A percentile compares a stretch with the other conserved stretches of the same genome.
Conservation (phyloP, 1,284 basidiomycete genomes). For the Cryptococcus sp. region DNA sequence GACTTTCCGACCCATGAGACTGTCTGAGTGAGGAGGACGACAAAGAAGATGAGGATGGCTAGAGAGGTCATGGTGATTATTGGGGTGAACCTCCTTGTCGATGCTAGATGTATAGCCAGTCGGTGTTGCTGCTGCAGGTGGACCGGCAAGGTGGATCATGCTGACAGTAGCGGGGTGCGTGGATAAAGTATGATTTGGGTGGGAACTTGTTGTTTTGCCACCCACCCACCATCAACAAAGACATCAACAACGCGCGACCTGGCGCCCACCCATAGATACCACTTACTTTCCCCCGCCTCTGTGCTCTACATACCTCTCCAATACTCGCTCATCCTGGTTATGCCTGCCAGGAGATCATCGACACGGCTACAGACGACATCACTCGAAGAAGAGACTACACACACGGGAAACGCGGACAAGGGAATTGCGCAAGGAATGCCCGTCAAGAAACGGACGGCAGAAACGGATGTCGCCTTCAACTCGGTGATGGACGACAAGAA, state of each 20-base stretch:
- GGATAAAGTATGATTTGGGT: not conserved
- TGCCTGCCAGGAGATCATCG: not conserved
- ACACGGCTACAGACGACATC: not conserved
- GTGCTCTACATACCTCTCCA: too few species aligned
- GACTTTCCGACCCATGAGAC: conserved; percentile 82
- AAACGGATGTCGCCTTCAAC: not conserved
- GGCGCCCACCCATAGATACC: too few species aligned
- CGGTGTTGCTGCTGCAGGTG: too few species aligned
- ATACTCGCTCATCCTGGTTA: not conserved
- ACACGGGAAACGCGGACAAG: too few species aligned
- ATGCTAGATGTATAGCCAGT: too few species aligned
- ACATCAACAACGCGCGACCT: too few species aligned
- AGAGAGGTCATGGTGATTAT: conserved; percentile 48
- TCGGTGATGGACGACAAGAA: conserved; percentile 13
- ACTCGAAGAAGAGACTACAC: not conserved
- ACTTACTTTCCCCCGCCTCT: too few species aligned
- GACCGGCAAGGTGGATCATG: too few species aligned
- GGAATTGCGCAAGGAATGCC: too few species aligned
- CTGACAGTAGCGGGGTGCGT: too few species aligned
- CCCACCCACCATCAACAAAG: not conserved
- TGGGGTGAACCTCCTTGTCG: too few species aligned
- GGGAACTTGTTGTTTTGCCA: not conserved
- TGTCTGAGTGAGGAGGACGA: conserved; percentile 73
- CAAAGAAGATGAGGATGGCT: conserved; percentile 68
- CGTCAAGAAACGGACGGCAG: conserved; percentile 1